Percentiles rank a stretch among this genome's conserved stretches.
These are phyloP conservation scores for Aspergillus terreus DNA, from an alignment of 2,329 filamentous ascomycete species.

Conservation along the genomic window DNA sequence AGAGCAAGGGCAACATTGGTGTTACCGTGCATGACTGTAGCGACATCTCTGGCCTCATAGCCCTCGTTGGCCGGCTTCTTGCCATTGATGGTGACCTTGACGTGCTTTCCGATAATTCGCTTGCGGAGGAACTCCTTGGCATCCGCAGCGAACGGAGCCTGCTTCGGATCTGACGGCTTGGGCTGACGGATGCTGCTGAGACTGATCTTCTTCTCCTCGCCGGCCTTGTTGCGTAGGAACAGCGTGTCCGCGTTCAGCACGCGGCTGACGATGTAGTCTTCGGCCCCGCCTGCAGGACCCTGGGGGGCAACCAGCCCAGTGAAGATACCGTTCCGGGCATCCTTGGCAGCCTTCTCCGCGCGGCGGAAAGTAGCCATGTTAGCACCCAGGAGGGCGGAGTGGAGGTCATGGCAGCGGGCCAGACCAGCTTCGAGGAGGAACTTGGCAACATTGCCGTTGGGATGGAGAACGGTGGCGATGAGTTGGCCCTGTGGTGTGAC, in stretches of 20 bases:
- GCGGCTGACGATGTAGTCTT: conserved; percentile 81
- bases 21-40: conserved; percentile 75
- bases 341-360: conserved; percentile 82
- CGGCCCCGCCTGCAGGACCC: conserved; percentile 54
- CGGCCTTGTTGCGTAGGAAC: conserved; percentile 77
- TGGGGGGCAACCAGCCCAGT: conserved; percentile 71
- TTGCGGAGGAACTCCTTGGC: conserved; percentile 96
- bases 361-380: conserved; percentile 83
- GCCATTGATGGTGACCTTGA: conserved; percentile 83
- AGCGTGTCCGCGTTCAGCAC: conserved; percentile 87
- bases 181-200: conserved; percentile 91
- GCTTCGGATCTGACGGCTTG: conserved; percentile 80
- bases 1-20: conserved; percentile 82
- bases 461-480: conserved; percentile 83
- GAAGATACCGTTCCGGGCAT: conserved; percentile 72
- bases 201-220: conserved; percentile 82
- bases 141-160: conserved; percentile 84
- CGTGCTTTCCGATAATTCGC: conserved; percentile 91
- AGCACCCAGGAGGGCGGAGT: conserved; percentile 83
- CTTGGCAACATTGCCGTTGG: conserved; percentile 85
- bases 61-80: conserved; percentile 85
- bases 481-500: conserved; percentile 86
- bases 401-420: conserved; percentile 90
- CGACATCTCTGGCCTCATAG: conserved; percentile 92
- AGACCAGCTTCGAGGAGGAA: conserved; percentile 86